phyloP scores from a whole-genome alignment of 2,329 filamentous ascomycete species.

The Alternaria panax region DNA sequence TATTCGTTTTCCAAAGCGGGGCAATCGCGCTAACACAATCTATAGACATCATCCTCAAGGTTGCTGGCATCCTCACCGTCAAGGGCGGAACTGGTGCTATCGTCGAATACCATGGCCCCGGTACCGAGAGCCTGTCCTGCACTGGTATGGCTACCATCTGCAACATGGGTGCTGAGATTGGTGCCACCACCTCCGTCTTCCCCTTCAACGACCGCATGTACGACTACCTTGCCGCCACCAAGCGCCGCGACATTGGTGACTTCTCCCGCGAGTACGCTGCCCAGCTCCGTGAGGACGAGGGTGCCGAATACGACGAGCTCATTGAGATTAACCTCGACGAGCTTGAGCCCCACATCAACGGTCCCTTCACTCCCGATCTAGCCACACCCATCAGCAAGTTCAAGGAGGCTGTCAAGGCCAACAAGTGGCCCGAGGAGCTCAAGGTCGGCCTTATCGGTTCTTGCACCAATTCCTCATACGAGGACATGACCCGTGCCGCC shows the following conservation, averaged over 20 bases:
- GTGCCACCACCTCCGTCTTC: slow-evolving; percentile 92
- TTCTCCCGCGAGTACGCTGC: slow-evolving; percentile 84
- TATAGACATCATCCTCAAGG: slow-evolving; percentile 92
- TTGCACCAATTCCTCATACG: slow-evolving; percentile 91
- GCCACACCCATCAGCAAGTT: slow-evolving; percentile 98
- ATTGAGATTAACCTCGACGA: slow-evolving; percentile 95
- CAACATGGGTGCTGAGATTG: slow-evolving; percentile 63
- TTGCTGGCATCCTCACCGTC: slow-evolving; percentile 94
- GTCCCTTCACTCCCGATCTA: slow-evolving; percentile 97
- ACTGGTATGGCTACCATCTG: slow-evolving; percentile 89
- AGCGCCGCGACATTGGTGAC: slow-evolving; percentile 88
- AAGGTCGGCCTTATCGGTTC: slow-evolving; percentile 97
- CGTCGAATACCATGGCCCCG: slow-evolving; percentile 77
- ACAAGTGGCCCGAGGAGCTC: slow-evolving; percentile 94
- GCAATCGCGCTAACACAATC: slow-evolving; percentile 15
- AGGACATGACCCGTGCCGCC: slow-evolving; percentile 93
- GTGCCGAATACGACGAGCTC: slow-evolving; percentile 92
- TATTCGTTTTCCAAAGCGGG: slow-evolving; percentile 13
- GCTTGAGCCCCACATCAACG: slow-evolving; percentile 98
- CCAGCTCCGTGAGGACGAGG: slow-evolving; percentile 86
- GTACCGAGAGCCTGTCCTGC: slow-evolving; percentile 74
- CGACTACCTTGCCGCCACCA: slow-evolving; percentile 91
- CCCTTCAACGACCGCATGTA: slow-evolving; percentile 98
- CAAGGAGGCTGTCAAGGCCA: slow-evolving; percentile 89
- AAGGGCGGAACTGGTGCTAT: slow-evolving; percentile 97